A percentile compares a stretch with the other conserved stretches of the same genome.
Evolutionary conservation across 2,329 filamentous ascomycete genomes (phyloP).

Genomic region (Colletotrichum tofieldiae): DNA sequence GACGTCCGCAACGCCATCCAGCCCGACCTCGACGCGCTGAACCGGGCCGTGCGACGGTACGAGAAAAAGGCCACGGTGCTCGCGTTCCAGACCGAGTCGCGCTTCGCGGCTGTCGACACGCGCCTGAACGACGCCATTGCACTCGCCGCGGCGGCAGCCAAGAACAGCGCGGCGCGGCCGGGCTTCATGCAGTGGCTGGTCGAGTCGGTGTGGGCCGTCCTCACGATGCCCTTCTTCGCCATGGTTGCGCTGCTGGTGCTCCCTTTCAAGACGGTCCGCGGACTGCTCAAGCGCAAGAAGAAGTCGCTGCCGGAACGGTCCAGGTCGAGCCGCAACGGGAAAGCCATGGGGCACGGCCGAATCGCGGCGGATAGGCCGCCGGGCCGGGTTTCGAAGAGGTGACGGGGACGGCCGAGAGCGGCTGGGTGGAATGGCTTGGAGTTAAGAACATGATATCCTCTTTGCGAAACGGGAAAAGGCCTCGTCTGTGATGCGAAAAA

Average conservation of each 20-base stretch:
- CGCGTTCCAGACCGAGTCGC: slow-evolving; percentile 81
- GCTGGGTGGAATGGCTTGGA: background rate
- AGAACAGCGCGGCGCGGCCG: slow-evolving; percentile 59
- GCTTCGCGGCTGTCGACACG: slow-evolving; percentile 80
- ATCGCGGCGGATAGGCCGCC: slow-evolving; percentile 56
- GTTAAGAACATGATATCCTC: slow-evolving; percentile 4
- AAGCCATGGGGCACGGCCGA: slow-evolving; percentile 49
- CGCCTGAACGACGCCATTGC: slow-evolving; percentile 84
- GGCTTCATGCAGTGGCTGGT: slow-evolving; percentile 56
- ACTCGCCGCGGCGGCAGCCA: slow-evolving; percentile 83
- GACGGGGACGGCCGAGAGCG: background rate
- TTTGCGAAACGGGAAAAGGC: background rate
- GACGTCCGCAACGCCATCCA: slow-evolving; percentile 79
- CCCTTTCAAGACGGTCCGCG: slow-evolving; percentile 58
- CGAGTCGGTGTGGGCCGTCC: slow-evolving; percentile 53
- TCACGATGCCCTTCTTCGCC: slow-evolving; percentile 61
- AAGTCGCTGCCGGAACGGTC: slow-evolving; percentile 47
- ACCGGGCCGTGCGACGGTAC: slow-evolving; percentile 89
- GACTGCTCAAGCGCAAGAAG: slow-evolving; percentile 53
- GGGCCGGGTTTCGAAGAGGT: slow-evolving; percentile 48
- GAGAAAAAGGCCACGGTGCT: slow-evolving; percentile 89
- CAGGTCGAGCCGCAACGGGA: slow-evolving; percentile 47
- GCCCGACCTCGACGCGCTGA: slow-evolving; percentile 89
- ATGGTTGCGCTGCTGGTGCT: slow-evolving; percentile 58
- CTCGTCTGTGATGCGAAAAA: background rate